Base-by-base conservation (phyloP, 495 filamentous ascomycete genomes). In the Cairneyella variabilis region DNA sequence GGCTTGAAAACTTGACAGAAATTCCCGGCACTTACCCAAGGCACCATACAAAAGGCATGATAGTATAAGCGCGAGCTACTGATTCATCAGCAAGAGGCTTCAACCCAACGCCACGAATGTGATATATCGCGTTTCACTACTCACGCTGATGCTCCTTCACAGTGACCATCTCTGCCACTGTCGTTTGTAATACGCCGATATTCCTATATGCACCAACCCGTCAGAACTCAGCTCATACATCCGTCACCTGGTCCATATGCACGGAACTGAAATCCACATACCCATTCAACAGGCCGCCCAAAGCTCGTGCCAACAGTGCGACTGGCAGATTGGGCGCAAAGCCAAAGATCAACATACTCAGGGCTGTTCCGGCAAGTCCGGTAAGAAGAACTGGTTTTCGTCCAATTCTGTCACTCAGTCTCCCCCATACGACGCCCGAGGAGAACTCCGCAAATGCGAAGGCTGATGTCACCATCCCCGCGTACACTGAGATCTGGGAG, bases 31-130 rank as follows among this genome's bases (percentile, higher is more conserved):
- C 63, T 46, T 68, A 87, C 83, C 93, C 93, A 59, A 98, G 71
- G 66, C 91, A 97, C 95, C 95, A 98, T 23, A 97, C 85, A 60
- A 96, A 88, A 1, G 93, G 93, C 93, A 98, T 96, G 62, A 98
- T 90, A 6, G 93, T 84, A 70, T 91, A 99, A 39, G 91, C 95
- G 40, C 85, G 88, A 51, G 90, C 87, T 89, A 54, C 36, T 11
- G 46, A 53, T 39, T 26, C 36, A 48, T 57, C 43, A 43, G 51
- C 21, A 48, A 48, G 49, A 50, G 18, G 17, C 21, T 37, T 32
- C 9, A 28, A 25, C 34, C 11, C 21, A 40, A 40, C 41, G 32
- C 11, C 17, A 10, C 12, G 8, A 38, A 22, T 25, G 26, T 37
- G 44, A 27, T 23, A 32, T 16, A 22, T 48, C 49, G n/a, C 11